Evolutionary conservation across 345 rosid species (phyloP), one percentile per base, ranked within the genome.

Genomic region (Brassica juncea): DNA sequence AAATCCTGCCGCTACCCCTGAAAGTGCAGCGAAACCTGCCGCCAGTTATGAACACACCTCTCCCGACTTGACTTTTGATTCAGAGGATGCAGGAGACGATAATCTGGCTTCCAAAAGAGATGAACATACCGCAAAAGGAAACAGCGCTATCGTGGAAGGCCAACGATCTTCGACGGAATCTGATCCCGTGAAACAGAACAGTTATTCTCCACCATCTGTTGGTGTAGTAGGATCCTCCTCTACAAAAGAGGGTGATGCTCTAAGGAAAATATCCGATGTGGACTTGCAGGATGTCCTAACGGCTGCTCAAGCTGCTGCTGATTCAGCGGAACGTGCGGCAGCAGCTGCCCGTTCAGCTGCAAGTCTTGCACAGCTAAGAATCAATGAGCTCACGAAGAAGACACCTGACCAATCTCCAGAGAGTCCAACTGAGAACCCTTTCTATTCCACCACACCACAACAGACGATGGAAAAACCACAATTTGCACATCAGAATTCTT

Each of bases 281-380:
- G 97, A 94, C 85, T 80, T 91, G 80, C 92, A 86, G 81, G 99
- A 94, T 73, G 94, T 94, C 44, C 70, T 94, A 76, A 89, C 83
- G 49, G 97, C 97, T 64, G 97, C 98, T 71, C 94, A 91, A 66
- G 84, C 94, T 66, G 99, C 99, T 80, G 98, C 97, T 28, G 98
- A 92, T 44, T 68, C 86, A 57, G 99, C 99, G 6, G 99, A 94
- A 78, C 87, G 85, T 77, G 97, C 99, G 4, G 99, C 97, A 62
- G 83, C 97, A 15, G 95, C 97, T 8, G 99, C 99, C 54, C 95
- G 97, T 69, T 82, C 97, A 68, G 99, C 91, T 59, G 99, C 99
- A 69, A 83, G 89, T 83, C 94, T 94, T 76, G 98, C 98, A 54
- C 98, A 92, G 82, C 82, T 90, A 61, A 89, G 92, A 85, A 92